Conservation (phyloP, 352 stramenopile species). For the Globisporangium barbulae region DNA sequence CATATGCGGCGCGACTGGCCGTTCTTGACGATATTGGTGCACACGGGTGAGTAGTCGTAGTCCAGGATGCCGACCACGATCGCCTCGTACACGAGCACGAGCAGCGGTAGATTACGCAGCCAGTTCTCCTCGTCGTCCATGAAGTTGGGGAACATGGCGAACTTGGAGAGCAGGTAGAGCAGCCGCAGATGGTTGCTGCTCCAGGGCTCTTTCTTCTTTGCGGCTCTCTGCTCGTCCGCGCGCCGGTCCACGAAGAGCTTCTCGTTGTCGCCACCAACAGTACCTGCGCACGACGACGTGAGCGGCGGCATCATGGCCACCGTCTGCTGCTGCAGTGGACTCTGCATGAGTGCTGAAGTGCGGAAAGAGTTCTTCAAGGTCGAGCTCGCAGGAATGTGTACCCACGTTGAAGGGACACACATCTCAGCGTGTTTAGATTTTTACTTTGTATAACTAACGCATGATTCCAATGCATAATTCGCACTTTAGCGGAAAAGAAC, state of each 20-base stretch:
- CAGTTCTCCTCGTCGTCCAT: slow-evolving; percentile 93
- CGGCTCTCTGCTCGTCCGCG: neutral
- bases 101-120: slow-evolving; percentile 93
- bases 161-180: slow-evolving; percentile 95
- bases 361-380: too few species aligned
- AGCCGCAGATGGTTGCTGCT: slow-evolving; percentile 93
- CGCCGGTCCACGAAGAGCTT: slow-evolving; percentile 28
- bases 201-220: slow-evolving; percentile 21
- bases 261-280: slow-evolving; percentile 15
- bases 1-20: slow-evolving; percentile 81
- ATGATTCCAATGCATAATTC: too few species aligned
- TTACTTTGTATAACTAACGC: too few species aligned
- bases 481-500: too few species aligned
- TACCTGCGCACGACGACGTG: neutral
- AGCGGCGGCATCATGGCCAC: slow-evolving; percentile 10
- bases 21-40: slow-evolving; percentile 92
- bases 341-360: neutral
- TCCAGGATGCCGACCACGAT: slow-evolving; percentile 93
- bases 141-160: slow-evolving; percentile 87
- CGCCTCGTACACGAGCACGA: slow-evolving; percentile 96
- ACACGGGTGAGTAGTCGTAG: slow-evolving; percentile 97
- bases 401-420: too few species aligned
- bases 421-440: too few species aligned
- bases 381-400: too few species aligned
- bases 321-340: slow-evolving; percentile 8